Percentiles rank a stretch among this genome's conserved stretches.
Evolutionary conservation across 225 moss, liverwort and hornwort genomes (phyloP).

Genomic region (Sphagnum tenellum): DNA sequence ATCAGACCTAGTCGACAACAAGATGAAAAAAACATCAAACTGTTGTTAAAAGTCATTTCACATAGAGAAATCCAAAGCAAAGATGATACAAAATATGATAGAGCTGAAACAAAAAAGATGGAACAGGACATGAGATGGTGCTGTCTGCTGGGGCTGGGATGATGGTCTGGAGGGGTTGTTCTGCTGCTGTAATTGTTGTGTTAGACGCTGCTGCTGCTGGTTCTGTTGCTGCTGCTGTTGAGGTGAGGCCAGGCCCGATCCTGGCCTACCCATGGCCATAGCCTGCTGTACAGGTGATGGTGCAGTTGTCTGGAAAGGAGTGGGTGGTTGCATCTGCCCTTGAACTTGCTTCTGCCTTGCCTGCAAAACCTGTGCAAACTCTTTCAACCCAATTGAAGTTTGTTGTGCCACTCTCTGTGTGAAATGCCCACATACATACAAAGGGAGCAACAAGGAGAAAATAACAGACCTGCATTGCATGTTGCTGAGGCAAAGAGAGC

Average conservation of each 20-base stretch:
- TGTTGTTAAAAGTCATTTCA: too few species aligned
- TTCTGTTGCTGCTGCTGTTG: slow-evolving; percentile 31
- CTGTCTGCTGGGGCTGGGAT: slow-evolving; percentile 14
- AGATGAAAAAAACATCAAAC: too few species aligned
- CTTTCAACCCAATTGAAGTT: neutral
- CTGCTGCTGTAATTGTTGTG: slow-evolving; percentile 25
- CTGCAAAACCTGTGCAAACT: slow-evolving; percentile 17
- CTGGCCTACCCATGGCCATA: slow-evolving; percentile 42
- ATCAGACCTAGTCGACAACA: too few species aligned
- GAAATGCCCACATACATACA: too few species aligned
- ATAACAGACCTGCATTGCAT: slow-evolving; percentile 27
- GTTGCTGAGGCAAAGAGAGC: slow-evolving; percentile 24
- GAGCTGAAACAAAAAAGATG: too few species aligned
- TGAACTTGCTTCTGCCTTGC: slow-evolving; percentile 60
- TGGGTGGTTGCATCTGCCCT: slow-evolving; percentile 27
- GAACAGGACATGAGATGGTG: slow-evolving; percentile 6
- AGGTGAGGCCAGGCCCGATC: slow-evolving; percentile 19
- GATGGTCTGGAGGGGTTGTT: neutral
- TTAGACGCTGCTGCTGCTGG: slow-evolving; percentile 32
- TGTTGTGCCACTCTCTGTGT: too few species aligned
- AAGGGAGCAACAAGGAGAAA: neutral
- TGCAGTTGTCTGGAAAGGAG: slow-evolving; percentile 37
- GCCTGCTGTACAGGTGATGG: slow-evolving; percentile 16
- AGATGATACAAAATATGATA: too few species aligned
- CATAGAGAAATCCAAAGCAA: too few species aligned